Base-by-base conservation (phyloP, 768 basidiomycete genomes). In the Amylocystis lapponica region DNA sequence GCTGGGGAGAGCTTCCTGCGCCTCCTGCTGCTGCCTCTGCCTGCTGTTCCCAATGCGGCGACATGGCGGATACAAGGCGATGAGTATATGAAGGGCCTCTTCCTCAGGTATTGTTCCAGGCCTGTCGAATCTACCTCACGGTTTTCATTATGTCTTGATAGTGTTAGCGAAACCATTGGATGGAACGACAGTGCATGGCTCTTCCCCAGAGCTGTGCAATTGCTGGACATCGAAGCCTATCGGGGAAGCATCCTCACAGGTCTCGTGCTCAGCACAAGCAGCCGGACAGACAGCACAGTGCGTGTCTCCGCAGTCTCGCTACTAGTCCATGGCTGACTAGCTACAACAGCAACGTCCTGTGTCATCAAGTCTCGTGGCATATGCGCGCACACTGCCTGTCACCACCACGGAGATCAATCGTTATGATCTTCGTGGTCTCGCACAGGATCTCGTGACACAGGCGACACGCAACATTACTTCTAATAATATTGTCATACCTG, bases 251-350 rank as follows among this genome's bases (percentile, higher is more conserved):
- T 95, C 38, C 68, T 95, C 33, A 66, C 69, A 9, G 91, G 91
- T 11, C 58, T 95, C 6, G 71, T 93, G 11, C 68, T 87, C 42
- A 93, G 88, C 56, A 69, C 91, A 27, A 86, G 83, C 27, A 88
- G 86, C 60, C 85, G 80, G 63, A 90, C 90, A 8, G 81, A 87
- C 47, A 86, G 83, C 56, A 89, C 83, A 5, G 94, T 95, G 57
- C 65, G 86, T 65, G n/a, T n/a, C n/a, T n/a, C n/a, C n/a, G n/a
- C n/a, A n/a, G n/a, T n/a, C n/a, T n/a, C 4, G 35, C 8, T 45
- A 16, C 39, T 27, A 51, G 36, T 37, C 21, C 27, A 22, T n/a
- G 17, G 6, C 5, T 12, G n/a, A 6, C 26, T 12, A 19, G 35
- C 35, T 29, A 37, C 41, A 32, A 47, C 51, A 89, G 86, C 84